A percentile compares a stretch with the other conserved stretches of the same genome.
Evolutionary conservation across 345 rosid genomes (phyloP).

Genomic region (Gossypium herbaceum): DNA sequence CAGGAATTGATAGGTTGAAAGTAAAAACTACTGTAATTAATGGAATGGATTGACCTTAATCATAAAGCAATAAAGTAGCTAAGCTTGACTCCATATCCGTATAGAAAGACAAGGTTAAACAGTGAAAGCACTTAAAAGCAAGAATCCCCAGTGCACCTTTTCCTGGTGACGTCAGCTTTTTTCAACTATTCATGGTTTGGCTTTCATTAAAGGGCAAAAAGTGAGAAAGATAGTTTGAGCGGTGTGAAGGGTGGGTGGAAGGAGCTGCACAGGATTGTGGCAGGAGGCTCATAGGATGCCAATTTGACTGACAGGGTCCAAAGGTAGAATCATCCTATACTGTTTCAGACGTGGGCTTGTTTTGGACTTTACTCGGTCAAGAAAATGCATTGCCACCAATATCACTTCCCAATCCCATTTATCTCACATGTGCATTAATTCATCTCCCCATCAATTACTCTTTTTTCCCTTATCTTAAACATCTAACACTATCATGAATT

Average conservation of each 20-base stretch:
- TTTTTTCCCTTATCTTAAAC: too few species aligned
- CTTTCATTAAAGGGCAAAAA: conserved; percentile 1
- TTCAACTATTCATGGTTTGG: background rate
- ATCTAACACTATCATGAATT: too few species aligned
- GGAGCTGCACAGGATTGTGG: background rate
- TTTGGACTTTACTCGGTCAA: background rate
- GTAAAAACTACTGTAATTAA: background rate
- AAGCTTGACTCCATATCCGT: conserved; percentile 2
- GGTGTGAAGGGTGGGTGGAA: background rate
- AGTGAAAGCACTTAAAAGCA: conserved; percentile 3
- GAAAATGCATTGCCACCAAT: background rate
- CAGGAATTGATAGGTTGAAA: background rate
- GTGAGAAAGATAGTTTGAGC: background rate
- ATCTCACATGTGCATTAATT: background rate
- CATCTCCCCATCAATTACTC: too few species aligned
- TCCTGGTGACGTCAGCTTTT: background rate
- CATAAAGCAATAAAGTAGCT: background rate
- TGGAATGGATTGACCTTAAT: background rate
- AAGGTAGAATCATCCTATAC: background rate
- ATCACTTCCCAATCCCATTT: background rate
- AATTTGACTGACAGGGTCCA: background rate
- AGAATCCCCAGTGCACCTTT: background rate
- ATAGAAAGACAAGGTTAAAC: background rate
- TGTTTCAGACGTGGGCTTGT: background rate
- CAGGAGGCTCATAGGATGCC: conserved; percentile 14